Base-by-base conservation (phyloP, 768 basidiomycete genomes). In the Asterophora lycoperdoides region DNA sequence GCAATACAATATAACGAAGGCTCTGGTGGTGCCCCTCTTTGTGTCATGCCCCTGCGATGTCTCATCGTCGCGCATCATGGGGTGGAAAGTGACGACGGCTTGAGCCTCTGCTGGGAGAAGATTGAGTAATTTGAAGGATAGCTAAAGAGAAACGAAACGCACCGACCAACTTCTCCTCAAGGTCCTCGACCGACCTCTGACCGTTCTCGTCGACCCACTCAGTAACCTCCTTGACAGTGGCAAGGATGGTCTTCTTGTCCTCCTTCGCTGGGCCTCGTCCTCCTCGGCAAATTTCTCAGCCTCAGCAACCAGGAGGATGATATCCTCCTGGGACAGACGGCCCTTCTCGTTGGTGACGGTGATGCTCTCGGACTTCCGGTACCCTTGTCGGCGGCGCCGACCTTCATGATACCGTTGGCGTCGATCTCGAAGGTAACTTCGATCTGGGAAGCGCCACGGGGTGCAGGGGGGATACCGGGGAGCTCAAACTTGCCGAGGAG, bases 341-440 rank as follows among this genome's bases (percentile, higher is more conserved):
- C 91, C 93, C 75, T 93, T 94, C 68, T 95, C 92, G 71, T 96
- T 96, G 59, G 83, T 93, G 72, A 96, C 96, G 33, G 90, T 93
- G 68, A 95, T 91, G 36, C 83, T 86, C 67, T 88, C 83, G 0
- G 85, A 84, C 69, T 93, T 93, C 88, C 88, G 66, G 83, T 95
- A 67, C 89, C 92, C 87, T 95, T 95, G 68, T 96, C 93, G 29
- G 87, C 78, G 9, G 93, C 94, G 37, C 78, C 78, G 44, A 97
- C 92, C 68, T 91, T 94, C 84, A 96, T 87, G 60, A 95, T 94
- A 75, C 89, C 90, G 66, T 93, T 91, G 88, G n/a, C n/a, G n/a
- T n/a, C n/a, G n/a, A n/a, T n/a, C n/a, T n/a, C n/a, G n/a, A n/a
- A n/a, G n/a, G n/a, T 85, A 44, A 97, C 94, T 69, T 97, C 94